A percentile compares a stretch with the other conserved stretches of the same genome.
Evolutionary conservation across 1,284 basidiomycete genomes (phyloP).

Genomic region (Pseudozyma sp.): DNA sequence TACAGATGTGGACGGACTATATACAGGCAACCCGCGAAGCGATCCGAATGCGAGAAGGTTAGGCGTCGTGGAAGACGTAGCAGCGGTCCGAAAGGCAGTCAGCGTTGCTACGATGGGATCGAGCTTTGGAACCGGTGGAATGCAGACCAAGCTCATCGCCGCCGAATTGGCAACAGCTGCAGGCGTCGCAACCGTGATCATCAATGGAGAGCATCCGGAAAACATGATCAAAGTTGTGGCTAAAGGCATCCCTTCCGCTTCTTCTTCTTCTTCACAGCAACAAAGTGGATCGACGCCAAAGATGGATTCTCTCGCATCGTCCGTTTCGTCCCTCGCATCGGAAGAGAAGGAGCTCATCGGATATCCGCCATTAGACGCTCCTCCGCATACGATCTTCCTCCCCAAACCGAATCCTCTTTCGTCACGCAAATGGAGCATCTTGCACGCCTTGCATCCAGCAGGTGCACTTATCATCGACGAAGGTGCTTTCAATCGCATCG

Average conservation of each 20-base stretch:
- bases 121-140: constrained; percentile 93
- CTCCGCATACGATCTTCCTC: constrained; percentile 88
- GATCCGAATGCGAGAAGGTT: constrained; percentile 85
- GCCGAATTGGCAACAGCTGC: constrained; percentile 96
- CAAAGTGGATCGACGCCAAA: background rate
- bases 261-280: background rate
- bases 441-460: constrained; percentile 88
- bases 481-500: constrained; percentile 87
- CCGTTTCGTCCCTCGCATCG: constrained; percentile 33
- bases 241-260: constrained; percentile 29
- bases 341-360: constrained; percentile 50
- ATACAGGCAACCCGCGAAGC: constrained; percentile 92
- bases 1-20: constrained; percentile 96
- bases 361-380: constrained; percentile 67
- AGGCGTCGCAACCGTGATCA: constrained; percentile 91
- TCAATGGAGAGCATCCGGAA: constrained; percentile 74
- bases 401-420: constrained; percentile 81
- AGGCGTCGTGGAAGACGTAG: constrained; percentile 83
- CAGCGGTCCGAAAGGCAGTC: constrained; percentile 84
- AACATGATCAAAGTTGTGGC: constrained; percentile 84
- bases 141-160: constrained; percentile 99
- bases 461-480: constrained; percentile 88
- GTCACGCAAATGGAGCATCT: constrained; percentile 94
- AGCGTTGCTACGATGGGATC: constrained; percentile 91
- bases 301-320: constrained; percentile 50